Percentiles rank a stretch among this genome's conserved stretches.
Conservation (phyloP, 192 early-diverging fungal genomes). For the Coemansia sp. region DNA sequence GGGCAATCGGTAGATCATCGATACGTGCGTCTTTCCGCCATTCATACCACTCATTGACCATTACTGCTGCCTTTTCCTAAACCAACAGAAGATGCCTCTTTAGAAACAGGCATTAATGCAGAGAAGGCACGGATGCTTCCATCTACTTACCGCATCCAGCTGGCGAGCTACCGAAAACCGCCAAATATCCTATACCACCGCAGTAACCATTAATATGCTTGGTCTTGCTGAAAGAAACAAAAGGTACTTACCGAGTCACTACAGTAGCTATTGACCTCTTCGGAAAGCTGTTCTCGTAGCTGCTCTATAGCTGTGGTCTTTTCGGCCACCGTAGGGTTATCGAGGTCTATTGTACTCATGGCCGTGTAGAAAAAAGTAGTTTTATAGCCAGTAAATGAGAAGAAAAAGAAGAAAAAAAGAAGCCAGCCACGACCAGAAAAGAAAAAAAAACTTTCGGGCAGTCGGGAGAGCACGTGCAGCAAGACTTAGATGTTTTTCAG, state of each 20-base stretch:
- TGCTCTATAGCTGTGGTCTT: constrained; percentile 25
- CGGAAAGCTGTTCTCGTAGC: constrained; percentile 30
- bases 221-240: neutral
- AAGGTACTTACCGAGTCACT: constrained; percentile 28
- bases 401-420: neutral
- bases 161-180: constrained; percentile 62
- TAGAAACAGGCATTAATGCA: neutral
- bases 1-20: constrained; percentile 60
- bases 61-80: constrained; percentile 62
- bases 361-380: neutral
- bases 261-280: constrained; percentile 45
- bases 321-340: constrained; percentile 44
- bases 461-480: neutral
- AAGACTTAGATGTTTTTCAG: constrained; percentile 4
- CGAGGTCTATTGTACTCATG: constrained; percentile 27
- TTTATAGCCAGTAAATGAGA: neutral
- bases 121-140: neutral
- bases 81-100: neutral
- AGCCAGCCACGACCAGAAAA: neutral
- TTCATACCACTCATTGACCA: constrained; percentile 58
- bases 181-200: constrained; percentile 53
- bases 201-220: no score
- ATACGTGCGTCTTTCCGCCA: constrained; percentile 63
- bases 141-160: constrained; percentile 59
- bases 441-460: neutral